phyloP scores from a whole-genome alignment of 805 yeast species.

The Sugiyamaella valdiviana region DNA sequence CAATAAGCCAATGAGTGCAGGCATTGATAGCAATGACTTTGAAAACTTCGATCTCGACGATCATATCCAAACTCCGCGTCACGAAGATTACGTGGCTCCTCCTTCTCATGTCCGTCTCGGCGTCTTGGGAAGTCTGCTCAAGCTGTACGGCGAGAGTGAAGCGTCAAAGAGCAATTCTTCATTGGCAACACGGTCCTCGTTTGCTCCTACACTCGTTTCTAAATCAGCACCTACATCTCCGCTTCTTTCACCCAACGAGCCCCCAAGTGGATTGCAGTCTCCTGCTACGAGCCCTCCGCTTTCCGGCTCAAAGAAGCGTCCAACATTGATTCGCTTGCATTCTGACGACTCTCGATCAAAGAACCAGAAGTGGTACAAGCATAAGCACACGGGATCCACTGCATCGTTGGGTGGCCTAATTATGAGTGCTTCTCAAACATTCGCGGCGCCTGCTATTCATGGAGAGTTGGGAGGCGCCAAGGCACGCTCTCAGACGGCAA shows the following conservation, averaged over 20 bases:
- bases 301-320: slow-evolving; percentile 5
- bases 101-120: slow-evolving; percentile 75
- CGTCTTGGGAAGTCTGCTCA: slow-evolving; percentile 70
- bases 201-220: background rate
- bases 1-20: background rate
- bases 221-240: slow-evolving; percentile 6
- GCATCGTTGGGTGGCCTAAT: slow-evolving; percentile 24
- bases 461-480: background rate
- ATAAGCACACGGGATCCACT: slow-evolving; percentile 18
- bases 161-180: slow-evolving; percentile 1
- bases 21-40: background rate
- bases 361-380: slow-evolving; percentile 30
- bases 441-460: slow-evolving; percentile 19
- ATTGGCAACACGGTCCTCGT: background rate
- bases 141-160: slow-evolving; percentile 45
- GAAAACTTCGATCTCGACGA: slow-evolving; percentile 4
- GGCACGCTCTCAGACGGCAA: slow-evolving; percentile 1
- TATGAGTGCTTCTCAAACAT: slow-evolving; percentile 22
- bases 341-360: slow-evolving; percentile 12
- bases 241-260: slow-evolving; percentile 2
- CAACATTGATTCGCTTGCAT: slow-evolving; percentile 9
- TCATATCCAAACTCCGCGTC: slow-evolving; percentile 17
- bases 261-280: background rate
- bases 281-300: slow-evolving; percentile 1
- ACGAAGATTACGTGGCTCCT: slow-evolving; percentile 47